Evolutionary conservation across 305 asterid genomes (phyloP).

Genomic region (Nicotiana rustica): DNA sequence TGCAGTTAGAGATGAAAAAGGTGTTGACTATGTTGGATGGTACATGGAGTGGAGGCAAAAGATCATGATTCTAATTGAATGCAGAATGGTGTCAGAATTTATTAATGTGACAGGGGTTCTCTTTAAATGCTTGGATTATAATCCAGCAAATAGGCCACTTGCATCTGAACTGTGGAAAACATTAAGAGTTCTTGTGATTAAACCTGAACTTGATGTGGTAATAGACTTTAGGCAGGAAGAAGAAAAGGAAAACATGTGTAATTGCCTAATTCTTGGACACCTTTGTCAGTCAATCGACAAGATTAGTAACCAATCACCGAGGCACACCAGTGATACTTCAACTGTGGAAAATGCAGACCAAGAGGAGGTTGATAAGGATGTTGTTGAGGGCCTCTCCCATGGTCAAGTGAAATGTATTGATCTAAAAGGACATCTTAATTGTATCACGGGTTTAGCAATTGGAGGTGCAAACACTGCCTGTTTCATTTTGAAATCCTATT

Average conservation of each 20-base stretch:
- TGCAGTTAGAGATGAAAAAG: constrained; percentile 47
- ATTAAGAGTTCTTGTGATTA: constrained; percentile 58
- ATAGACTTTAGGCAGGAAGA: constrained; percentile 41
- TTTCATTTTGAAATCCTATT: background rate
- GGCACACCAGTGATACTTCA: constrained; percentile 32
- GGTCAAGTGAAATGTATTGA: constrained; percentile 64
- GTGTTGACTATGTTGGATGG: constrained; percentile 48
- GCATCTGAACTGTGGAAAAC: constrained; percentile 71
- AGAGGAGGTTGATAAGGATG: constrained; percentile 49
- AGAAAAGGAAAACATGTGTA: constrained; percentile 40
- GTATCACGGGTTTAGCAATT: constrained; percentile 73
- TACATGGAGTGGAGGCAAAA: constrained; percentile 62
- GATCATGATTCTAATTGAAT: constrained; percentile 51
- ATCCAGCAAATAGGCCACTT: constrained; percentile 66
- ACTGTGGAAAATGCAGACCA: constrained; percentile 41
- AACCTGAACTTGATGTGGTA: constrained; percentile 51
- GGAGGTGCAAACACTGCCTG: constrained; percentile 60
- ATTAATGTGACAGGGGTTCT: constrained; percentile 51
- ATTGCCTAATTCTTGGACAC: constrained; percentile 60
- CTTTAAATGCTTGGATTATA: constrained; percentile 62
- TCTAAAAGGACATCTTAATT: constrained; percentile 81
- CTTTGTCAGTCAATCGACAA: constrained; percentile 47
- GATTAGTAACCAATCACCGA: constrained; percentile 39
- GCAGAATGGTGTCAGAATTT: constrained; percentile 52
- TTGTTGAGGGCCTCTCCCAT: constrained; percentile 53